A percentile compares a stretch with the other conserved stretches of the same genome.
Evolutionary conservation across 495 filamentous ascomycete species (phyloP).

Genomic region (Xylaria telfairii): DNA sequence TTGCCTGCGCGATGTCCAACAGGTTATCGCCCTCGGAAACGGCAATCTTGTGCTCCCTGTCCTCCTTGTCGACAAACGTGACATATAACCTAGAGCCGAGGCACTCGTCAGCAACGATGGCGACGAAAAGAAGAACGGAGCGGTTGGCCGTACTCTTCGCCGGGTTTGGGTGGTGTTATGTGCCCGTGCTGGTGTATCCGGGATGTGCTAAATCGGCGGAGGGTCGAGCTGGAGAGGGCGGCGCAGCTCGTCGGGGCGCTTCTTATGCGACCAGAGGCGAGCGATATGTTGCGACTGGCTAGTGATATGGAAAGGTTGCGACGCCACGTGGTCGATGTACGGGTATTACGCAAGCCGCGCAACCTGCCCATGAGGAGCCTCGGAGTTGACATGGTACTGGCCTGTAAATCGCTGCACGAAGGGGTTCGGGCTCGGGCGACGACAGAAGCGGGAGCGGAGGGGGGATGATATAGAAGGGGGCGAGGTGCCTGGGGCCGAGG

Average conservation of each 20-base stretch:
- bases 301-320: conserved; percentile 11
- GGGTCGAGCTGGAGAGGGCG: conserved; percentile 21
- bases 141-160: conserved; percentile 76
- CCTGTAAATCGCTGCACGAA: background rate
- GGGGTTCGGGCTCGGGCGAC: background rate
- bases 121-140: conserved; percentile 13
- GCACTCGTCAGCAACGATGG: conserved; percentile 10
- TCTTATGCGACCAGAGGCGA: conserved; percentile 12
- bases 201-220: conserved; percentile 72
- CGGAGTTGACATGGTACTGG: conserved; percentile 10
- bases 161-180: conserved; percentile 80
- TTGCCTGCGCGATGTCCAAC: conserved; percentile 89
- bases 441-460: background rate
- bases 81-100: conserved; percentile 72
- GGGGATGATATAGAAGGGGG: background rate
- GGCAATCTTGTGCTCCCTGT: conserved; percentile 71
- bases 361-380: conserved; percentile 2
- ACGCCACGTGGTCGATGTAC: background rate
- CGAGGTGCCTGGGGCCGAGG: background rate
- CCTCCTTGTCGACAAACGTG: conserved; percentile 96
- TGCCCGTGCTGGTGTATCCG: conserved; percentile 72
- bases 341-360: conserved; percentile 9
- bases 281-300: background rate
- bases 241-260: background rate
- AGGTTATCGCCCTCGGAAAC: conserved; percentile 89